These are phyloP conservation scores for Coniferiporia sulphurascens DNA, from an alignment of 1,284 basidiomycete species.

Conservation along the genomic window DNA sequence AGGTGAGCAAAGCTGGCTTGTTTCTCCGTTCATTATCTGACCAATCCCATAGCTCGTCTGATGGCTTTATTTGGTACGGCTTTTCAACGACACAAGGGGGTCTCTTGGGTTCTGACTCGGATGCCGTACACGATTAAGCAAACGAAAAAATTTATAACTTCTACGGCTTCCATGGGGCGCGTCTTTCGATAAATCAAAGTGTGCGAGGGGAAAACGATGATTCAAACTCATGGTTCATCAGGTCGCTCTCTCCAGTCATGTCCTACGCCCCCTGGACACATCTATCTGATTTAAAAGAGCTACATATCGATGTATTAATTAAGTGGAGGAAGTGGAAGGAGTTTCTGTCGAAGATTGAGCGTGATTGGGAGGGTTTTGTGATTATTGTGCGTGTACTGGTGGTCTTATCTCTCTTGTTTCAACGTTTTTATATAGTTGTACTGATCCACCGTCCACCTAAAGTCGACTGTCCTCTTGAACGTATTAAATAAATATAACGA, in stretches of 20 bases:
- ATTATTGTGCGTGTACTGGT: slow-evolving; percentile 32
- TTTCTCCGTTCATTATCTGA: neutral
- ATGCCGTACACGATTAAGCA: slow-evolving; percentile 27
- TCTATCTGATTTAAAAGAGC: slow-evolving; percentile 34
- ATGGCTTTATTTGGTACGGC: slow-evolving; percentile 45
- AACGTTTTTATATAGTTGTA: neutral
- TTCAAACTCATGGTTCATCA: slow-evolving; percentile 31
- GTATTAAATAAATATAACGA: too few species aligned
- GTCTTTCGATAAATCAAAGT: slow-evolving; percentile 42
- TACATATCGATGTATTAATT: slow-evolving; percentile 34
- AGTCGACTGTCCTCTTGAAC: slow-evolving; percentile 39
- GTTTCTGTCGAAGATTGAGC: slow-evolving; percentile 29
- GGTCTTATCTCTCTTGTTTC: neutral
- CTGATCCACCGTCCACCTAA: neutral
- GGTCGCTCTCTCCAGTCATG: slow-evolving; percentile 31
- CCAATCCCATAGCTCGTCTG: slow-evolving; percentile 33
- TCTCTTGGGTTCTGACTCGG: neutral
- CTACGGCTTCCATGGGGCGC: slow-evolving; percentile 47
- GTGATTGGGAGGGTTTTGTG: slow-evolving; percentile 32
- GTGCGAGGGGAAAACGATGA: slow-evolving; percentile 30
- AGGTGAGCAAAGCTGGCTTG: slow-evolving; percentile 28
- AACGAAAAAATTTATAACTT: slow-evolving; percentile 45
- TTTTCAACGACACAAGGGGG: neutral
- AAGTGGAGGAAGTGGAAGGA: slow-evolving; percentile 29
- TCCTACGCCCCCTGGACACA: slow-evolving; percentile 42